Evolutionary conservation across 371 early-diverging fungal species (phyloP), one percentile per base, ranked within the genome.

Genomic region (Chytridiales sp.): DNA sequence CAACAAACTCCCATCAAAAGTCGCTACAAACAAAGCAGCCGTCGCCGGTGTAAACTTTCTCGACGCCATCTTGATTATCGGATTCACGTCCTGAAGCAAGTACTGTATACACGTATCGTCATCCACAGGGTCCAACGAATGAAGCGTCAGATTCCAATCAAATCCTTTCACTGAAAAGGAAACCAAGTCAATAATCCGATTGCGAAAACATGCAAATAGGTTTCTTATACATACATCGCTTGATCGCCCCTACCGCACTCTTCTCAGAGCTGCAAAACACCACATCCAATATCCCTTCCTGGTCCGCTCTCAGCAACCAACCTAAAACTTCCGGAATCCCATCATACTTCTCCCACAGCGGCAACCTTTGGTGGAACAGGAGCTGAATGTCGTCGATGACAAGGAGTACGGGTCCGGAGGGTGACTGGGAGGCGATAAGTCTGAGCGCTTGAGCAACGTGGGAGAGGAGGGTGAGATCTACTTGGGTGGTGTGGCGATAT

Each of bases 341-440:
- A n/a, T 57, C 53, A 47, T 73, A 70, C 35, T 34, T n/a, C 4
- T 73, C 70, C n/a, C 22, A 6, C 27, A 69, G 53, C 17, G 67
- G 57, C 9, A 31, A 17, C 9, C 64, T 50, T 15, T 66, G 58
- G 39, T 55, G 9, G 55, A 73, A 73, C 44, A 73, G 41, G 17
- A 73, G 55, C 52, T 73, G 70, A 2, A 73, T 39, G 41, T 73
- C 69, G 50, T 73, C 74, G 27, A 73, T 64, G 4, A 70, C 62
- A 24, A 73, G 50, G 17, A 73, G 41, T 1, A 52, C 26, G 2
- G 72, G 72, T 8, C 59, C 63, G 22, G 46, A 24, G 11, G 34
- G 50, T 8, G 61, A 63, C 11, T 57, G 47, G 11, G 52, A 8
- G 8, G 54, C 52, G 40, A 73, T 63, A 13, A 67, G 48, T 15